Percentiles rank a stretch among this genome's conserved stretches.
phyloP scores from a whole-genome alignment of 352 stramenopile genomes.

The Phytophthora foliorum region DNA sequence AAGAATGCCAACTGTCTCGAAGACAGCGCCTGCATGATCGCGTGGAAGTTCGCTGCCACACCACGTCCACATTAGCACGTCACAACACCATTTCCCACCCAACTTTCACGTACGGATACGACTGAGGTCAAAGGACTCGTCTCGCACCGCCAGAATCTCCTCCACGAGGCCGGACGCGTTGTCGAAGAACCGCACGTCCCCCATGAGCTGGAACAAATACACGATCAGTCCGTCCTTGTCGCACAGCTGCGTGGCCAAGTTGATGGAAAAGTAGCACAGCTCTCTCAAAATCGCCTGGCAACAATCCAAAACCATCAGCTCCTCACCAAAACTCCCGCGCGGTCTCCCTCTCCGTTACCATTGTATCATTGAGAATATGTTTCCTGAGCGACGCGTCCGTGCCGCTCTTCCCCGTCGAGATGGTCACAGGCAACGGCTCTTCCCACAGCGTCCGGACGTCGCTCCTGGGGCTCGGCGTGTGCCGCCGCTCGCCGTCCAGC shows the following conservation, averaged over 20 bases:
- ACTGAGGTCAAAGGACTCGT: constrained; percentile 83
- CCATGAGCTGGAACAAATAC: constrained; percentile 95
- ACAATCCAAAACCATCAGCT: background rate
- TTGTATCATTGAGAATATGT: constrained; percentile 76
- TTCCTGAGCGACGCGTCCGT: constrained; percentile 60
- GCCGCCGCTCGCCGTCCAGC: constrained; percentile 42
- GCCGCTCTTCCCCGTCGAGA: constrained; percentile 49
- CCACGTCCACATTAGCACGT: background rate
- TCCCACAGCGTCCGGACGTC: constrained; percentile 74
- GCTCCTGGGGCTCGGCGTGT: constrained; percentile 45
- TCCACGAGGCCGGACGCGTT: constrained; percentile 92
- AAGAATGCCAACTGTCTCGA: constrained; percentile 96
- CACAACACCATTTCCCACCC: background rate
- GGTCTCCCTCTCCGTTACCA: constrained; percentile 24
- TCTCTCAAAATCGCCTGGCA: constrained; percentile 68
- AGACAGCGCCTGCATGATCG: constrained; percentile 90
- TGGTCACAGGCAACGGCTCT: constrained; percentile 43
- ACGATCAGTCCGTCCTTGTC: constrained; percentile 90
- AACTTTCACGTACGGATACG: constrained; percentile 67
- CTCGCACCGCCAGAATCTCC: constrained; percentile 92
- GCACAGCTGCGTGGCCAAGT: constrained; percentile 74
- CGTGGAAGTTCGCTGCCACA: constrained; percentile 89
- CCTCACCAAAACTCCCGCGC: background rate
- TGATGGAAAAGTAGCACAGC: constrained; percentile 84
- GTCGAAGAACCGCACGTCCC: constrained; percentile 92